A percentile compares a stretch with the other conserved stretches of the same genome.
Evolutionary conservation across 2,329 filamentous ascomycete species (phyloP).

Genomic region (Calonectria pauciramosa): DNA sequence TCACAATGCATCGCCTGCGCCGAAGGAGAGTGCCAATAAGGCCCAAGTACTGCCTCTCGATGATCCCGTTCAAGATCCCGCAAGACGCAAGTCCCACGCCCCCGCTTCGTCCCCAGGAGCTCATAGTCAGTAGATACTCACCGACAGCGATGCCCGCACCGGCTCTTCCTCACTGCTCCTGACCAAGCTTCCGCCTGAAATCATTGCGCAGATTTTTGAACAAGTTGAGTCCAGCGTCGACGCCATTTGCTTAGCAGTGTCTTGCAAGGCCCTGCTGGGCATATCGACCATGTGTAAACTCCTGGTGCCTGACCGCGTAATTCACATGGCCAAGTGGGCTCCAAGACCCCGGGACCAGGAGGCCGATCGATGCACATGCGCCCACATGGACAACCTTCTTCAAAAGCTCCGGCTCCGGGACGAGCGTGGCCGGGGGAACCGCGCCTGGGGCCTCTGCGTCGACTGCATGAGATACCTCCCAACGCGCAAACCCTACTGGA

Average conservation of each 20-base stretch:
- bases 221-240: slow-evolving; percentile 28
- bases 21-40: neutral
- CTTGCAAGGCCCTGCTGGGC: slow-evolving; percentile 40
- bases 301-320: slow-evolving; percentile 29
- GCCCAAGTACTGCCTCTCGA: neutral
- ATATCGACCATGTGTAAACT: slow-evolving; percentile 34
- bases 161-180: slow-evolving; percentile 23
- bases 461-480: slow-evolving; percentile 41
- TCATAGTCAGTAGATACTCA: slow-evolving; percentile 28
- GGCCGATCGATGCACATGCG: slow-evolving; percentile 27
- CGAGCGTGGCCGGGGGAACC: slow-evolving; percentile 25
- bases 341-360: neutral
- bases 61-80: slow-evolving; percentile 27
- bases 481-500: slow-evolving; percentile 41
- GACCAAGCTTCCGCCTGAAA: slow-evolving; percentile 43
- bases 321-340: slow-evolving; percentile 28
- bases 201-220: slow-evolving; percentile 42
- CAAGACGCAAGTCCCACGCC: slow-evolving; percentile 24
- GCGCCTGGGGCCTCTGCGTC: slow-evolving; percentile 38
- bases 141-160: neutral
- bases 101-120: neutral
- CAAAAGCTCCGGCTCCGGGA: slow-evolving; percentile 32
- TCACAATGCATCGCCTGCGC: slow-evolving; percentile 3
- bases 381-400: slow-evolving; percentile 31
- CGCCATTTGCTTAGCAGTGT: slow-evolving; percentile 35